Base-by-base conservation (phyloP, 306 rosid species). In the Rosa persica region DNA sequence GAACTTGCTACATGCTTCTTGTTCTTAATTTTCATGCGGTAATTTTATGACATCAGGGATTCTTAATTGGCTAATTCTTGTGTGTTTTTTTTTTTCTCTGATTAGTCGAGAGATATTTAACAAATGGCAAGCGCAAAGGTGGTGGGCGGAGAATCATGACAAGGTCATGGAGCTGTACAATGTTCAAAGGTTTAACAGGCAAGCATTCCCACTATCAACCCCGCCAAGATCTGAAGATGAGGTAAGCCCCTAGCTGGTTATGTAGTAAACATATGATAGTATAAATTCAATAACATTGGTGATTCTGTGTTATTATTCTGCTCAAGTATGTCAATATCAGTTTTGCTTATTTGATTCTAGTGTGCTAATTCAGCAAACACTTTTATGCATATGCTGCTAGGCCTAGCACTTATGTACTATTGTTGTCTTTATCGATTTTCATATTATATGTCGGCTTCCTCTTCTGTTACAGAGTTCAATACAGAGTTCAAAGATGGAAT, bases 121-220 rank as follows among this genome's bases (percentile, higher is more conserved):
- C 79, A 93, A 93, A 90, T 93, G 94, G 93, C 97, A 93, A 93
- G 98, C 98, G 73, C 97, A 93, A 75, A 91, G 91, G 78, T 93
- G 98, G 98, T 93, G 98, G 98, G 82, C 91, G 1, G 98, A 93
- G 71, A 93, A 92, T 79, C 92, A 90, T 85, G 98, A 93, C 89
- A 93, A 86, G 89, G 93, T 93, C 79, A 89, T 93, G 97, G 98
- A 93, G 77, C 85, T 93, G 72, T 93, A 93, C 92, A 93, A 93
- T 83, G 98, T 93, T 82, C 98, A 92, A 75, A 89, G 90, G 90
- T 90, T 92, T 85, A 88, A 93, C 85, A 90, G 89, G 42, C 83
- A 92, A 74, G 89, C 90, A 15, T 93, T 93, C 82, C 98, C 99
- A 15, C 84, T 90, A 78, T 91, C 98, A 83, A 93, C 97, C 61